A percentile compares a stretch with the other conserved stretches of the same genome.
These are phyloP conservation scores for Ramicandelaber brevisporus DNA, from an alignment of 192 early-diverging fungal species.

Conservation along the genomic window DNA sequence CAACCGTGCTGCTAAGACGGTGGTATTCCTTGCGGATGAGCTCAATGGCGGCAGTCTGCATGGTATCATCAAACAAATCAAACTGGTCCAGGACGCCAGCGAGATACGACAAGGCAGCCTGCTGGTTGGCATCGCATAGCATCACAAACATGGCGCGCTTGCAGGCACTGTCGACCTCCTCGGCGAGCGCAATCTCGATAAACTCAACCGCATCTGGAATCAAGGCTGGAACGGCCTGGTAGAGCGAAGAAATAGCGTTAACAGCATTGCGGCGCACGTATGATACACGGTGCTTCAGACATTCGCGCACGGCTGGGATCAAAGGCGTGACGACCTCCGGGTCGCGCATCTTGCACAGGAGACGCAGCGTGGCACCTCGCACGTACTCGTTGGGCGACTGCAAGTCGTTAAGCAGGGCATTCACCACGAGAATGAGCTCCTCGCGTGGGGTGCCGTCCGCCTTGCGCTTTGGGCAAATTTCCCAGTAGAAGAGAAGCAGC, in stretches of 20 bases:
- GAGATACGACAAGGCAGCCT: constrained; percentile 65
- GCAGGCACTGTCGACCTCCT: constrained; percentile 77
- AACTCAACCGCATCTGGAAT: constrained; percentile 90
- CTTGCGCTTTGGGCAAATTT: constrained; percentile 81
- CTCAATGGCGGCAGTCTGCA: constrained; percentile 87
- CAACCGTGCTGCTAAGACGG: too few relatives aligned
- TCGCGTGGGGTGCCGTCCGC: constrained; percentile 82
- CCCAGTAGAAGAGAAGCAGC: constrained; percentile 88
- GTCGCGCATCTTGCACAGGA: constrained; percentile 87
- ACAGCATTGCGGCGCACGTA: constrained; percentile 98
- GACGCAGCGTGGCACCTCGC: constrained; percentile 74
- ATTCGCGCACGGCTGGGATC: constrained; percentile 61
- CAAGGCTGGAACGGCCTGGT: constrained; percentile 67
- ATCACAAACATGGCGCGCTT: constrained; percentile 88
- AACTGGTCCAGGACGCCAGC: constrained; percentile 45
- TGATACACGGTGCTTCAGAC: constrained; percentile 86
- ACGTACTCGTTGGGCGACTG: constrained; percentile 98
- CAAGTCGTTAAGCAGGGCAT: constrained; percentile 81
- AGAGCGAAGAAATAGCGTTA: constrained; percentile 71
- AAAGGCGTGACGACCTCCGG: constrained; percentile 86
- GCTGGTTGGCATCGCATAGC: constrained; percentile 50
- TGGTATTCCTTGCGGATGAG: constrained; percentile 88
- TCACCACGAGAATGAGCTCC: constrained; percentile 89
- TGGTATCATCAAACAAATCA: constrained; percentile 58
- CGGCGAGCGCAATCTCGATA: constrained; percentile 35